Evolutionary conservation across 2,329 filamentous ascomycete genomes (phyloP).

Genomic region (Hymenoscyphus fraxineus): DNA sequence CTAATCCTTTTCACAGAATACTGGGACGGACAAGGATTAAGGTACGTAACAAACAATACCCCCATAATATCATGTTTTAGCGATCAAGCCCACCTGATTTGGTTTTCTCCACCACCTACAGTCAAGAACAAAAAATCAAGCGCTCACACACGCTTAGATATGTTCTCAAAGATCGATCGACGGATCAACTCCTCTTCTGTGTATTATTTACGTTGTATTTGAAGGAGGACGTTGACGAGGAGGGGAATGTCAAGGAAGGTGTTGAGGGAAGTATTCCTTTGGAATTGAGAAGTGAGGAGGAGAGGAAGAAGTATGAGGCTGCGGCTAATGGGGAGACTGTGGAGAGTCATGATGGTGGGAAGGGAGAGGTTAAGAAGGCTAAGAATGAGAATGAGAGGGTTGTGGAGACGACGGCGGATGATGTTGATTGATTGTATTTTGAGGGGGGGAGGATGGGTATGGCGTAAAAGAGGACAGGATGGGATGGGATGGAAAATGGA

Average conservation of each 20-base stretch:
- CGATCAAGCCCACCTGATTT: not conserved
- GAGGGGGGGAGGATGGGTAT: not conserved
- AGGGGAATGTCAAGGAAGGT: constrained; percentile 49
- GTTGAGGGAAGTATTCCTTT: constrained; percentile 32
- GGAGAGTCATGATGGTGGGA: constrained; percentile 16
- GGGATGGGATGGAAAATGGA: not conserved
- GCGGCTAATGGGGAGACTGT: constrained; percentile 9
- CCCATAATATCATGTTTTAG: constrained; percentile 20
- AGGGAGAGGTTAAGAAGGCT: constrained; percentile 8
- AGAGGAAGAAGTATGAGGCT: constrained; percentile 15
- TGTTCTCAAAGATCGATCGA: constrained; percentile 77
- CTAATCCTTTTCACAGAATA: constrained; percentile 42
- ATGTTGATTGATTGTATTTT: constrained; percentile 25
- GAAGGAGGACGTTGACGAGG: constrained; percentile 60
- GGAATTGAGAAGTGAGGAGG: constrained; percentile 19
- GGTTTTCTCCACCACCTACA: constrained; percentile 29
- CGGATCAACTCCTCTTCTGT: constrained; percentile 73
- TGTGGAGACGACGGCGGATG: constrained; percentile 25
- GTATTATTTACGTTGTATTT: constrained; percentile 75
- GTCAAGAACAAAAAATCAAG: constrained; percentile 19
- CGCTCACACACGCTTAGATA: constrained; percentile 87
- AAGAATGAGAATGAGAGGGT: constrained; percentile 15
- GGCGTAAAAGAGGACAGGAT: not conserved
- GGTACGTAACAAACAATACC: constrained; percentile 48
- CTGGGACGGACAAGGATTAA: constrained; percentile 73